Conservation (phyloP, 2,329 filamentous ascomycete species). For the Aureobasidium sp. region DNA sequence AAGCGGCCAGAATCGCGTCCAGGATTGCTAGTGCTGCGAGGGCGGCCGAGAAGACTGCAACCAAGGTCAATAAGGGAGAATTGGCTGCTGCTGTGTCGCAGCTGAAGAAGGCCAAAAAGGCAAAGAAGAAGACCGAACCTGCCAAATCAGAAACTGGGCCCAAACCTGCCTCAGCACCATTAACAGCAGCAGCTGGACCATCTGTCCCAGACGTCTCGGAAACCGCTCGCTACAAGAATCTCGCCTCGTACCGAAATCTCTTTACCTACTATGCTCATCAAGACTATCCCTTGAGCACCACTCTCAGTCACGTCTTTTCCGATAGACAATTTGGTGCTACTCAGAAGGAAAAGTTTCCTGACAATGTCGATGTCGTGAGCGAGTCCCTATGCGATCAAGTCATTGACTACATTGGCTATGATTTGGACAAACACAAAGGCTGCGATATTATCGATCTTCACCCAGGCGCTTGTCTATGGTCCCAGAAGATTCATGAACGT, state of each 20-base stretch:
- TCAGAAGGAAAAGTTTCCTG: not conserved
- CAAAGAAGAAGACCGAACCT: not conserved
- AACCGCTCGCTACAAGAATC: not conserved
- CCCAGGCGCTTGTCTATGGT: conserved; percentile 74
- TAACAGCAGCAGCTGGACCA: not conserved
- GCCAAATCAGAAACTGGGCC: not conserved
- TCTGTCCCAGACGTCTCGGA: not conserved
- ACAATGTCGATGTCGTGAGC: conserved; percentile 33
- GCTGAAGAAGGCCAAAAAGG: not conserved
- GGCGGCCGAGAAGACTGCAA: not conserved
- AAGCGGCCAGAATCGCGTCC: not conserved
- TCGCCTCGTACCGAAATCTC: not conserved
- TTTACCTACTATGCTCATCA: not conserved
- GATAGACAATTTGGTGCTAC: not conserved
- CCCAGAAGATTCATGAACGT: conserved; percentile 63
- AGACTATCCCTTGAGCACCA: conserved; percentile 11
- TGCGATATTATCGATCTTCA: conserved; percentile 85
- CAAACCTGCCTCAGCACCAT: too few species aligned
- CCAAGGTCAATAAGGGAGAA: not conserved
- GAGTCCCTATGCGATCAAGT: conserved; percentile 55
- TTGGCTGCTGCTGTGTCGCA: not conserved
- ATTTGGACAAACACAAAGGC: conserved; percentile 62
- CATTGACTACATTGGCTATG: conserved; percentile 60
- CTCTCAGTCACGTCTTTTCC: not conserved
- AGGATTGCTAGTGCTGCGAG: not conserved